These are phyloP conservation scores for Phtheirospermum japonicum DNA, from an alignment of 257 asterid genomes.

Conservation along the genomic window DNA sequence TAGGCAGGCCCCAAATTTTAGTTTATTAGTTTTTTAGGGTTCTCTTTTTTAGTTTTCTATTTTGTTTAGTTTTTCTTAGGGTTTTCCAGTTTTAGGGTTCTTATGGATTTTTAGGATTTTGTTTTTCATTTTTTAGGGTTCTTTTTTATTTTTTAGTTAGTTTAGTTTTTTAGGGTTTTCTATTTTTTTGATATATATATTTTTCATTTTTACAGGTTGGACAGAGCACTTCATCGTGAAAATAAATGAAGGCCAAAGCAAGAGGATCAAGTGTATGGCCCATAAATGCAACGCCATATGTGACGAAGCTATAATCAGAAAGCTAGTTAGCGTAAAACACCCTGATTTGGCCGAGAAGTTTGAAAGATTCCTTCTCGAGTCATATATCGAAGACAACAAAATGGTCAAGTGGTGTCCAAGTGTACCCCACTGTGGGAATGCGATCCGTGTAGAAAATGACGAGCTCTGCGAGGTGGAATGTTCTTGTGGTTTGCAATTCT, in stretches of 20 bases:
- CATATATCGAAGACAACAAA: conserved; percentile 88
- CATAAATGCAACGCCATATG: conserved; percentile 83
- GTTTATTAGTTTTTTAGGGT: no score
- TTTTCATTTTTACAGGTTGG: conserved; percentile 88
- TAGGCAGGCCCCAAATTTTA: no score
- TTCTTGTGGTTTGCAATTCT: conserved; percentile 84
- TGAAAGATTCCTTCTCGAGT: conserved; percentile 79
- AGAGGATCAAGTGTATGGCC: conserved; percentile 88
- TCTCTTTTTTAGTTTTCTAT: no score
- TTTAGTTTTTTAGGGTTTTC: no score
- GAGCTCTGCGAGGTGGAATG: conserved; percentile 85
- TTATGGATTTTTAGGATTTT: no score
- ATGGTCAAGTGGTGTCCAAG: conserved; percentile 98
- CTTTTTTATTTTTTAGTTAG: no score
- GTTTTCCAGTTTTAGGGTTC: no score
- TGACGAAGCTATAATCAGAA: conserved; percentile 67
- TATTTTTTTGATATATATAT: no score
- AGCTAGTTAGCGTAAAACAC: conserved; percentile 53
- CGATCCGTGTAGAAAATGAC: conserved; percentile 76
- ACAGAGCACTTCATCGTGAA: conserved; percentile 86
- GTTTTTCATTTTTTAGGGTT: no score
- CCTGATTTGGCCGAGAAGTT: conserved; percentile 77
- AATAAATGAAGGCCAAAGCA: conserved; percentile 91
- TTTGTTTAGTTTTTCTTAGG: no score
- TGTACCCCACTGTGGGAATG: conserved; percentile 87